Conservation (phyloP, 345 rosid genomes). For the Dovyalis caffra region DNA sequence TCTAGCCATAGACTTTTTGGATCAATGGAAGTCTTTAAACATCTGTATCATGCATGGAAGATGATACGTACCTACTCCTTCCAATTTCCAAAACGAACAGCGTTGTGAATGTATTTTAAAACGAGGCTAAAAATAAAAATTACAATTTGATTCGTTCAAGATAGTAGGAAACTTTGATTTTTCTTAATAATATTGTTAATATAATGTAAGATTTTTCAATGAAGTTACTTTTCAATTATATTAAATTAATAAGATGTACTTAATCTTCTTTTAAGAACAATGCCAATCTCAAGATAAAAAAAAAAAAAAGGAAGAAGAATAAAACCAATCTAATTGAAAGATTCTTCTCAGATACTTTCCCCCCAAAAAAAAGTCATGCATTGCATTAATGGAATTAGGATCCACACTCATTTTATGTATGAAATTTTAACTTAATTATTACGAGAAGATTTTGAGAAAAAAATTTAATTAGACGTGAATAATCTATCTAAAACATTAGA, state of each 20-base stretch:
- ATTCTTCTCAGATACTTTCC: not conserved
- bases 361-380: not conserved
- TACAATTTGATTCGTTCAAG: not conserved
- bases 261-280: no score
- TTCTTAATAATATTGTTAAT: not conserved
- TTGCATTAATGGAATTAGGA: not conserved
- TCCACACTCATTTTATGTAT: no score
- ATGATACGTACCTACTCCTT: not conserved
- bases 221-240: not conserved
- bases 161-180: not conserved
- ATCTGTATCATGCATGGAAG: not conserved
- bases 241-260: not conserved
- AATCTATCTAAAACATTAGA: no score
- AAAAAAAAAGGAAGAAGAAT: no score
- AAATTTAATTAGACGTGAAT: no score
- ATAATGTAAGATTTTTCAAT: not conserved
- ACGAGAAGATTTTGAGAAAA: no score
- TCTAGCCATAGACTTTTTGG: not conserved
- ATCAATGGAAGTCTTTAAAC: not conserved
- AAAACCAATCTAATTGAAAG: not conserved
- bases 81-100: not conserved
- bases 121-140: no score
- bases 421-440: no score
- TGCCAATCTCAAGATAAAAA: no score
- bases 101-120: no score